Evolutionary conservation across 1,284 basidiomycete species (phyloP).

Genomic region (Heimioporus retisporus): DNA sequence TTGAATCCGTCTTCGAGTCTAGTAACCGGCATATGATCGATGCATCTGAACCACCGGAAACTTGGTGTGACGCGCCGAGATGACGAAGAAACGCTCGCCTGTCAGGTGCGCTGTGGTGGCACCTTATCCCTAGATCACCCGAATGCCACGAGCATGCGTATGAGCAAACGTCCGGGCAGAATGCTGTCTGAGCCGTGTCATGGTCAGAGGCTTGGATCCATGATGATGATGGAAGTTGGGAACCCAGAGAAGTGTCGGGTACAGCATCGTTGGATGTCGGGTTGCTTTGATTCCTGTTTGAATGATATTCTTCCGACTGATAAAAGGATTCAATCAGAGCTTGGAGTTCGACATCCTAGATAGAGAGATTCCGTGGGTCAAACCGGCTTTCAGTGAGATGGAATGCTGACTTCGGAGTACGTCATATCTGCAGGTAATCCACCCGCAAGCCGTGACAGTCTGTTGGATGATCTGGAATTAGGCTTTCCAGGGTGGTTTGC

Average conservation of each 20-base stretch:
- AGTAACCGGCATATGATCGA: conserved; percentile 20
- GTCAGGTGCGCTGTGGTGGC: conserved; percentile 9
- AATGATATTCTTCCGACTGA: not conserved
- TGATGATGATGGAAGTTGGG: too few relatives aligned
- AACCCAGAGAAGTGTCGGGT: not conserved
- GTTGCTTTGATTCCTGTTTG: not conserved
- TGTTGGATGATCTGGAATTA: not conserved
- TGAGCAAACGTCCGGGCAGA: not conserved
- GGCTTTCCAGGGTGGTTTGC: not conserved
- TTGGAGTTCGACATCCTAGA: not conserved
- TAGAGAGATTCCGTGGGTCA: not conserved
- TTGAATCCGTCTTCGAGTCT: conserved; percentile 12
- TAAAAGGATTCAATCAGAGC: not conserved
- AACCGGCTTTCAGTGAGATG: not conserved
- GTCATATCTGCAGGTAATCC: not conserved
- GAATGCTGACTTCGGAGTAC: not conserved
- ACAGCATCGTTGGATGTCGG: not conserved
- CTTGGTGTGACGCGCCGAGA: conserved; percentile 19
- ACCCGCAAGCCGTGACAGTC: not conserved
- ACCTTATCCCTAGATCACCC: conserved; percentile 5
- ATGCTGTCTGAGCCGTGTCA: not conserved
- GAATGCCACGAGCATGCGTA: conserved; percentile 24
- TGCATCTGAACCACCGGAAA: conserved; percentile 11
- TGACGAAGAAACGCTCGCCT: conserved; percentile 29
- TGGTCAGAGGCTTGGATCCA: not conserved